Evolutionary conservation across 73 alveolate species (phyloP), one percentile per base, ranked within the genome.

Genomic region (Blepharisma stoltei): DNA sequence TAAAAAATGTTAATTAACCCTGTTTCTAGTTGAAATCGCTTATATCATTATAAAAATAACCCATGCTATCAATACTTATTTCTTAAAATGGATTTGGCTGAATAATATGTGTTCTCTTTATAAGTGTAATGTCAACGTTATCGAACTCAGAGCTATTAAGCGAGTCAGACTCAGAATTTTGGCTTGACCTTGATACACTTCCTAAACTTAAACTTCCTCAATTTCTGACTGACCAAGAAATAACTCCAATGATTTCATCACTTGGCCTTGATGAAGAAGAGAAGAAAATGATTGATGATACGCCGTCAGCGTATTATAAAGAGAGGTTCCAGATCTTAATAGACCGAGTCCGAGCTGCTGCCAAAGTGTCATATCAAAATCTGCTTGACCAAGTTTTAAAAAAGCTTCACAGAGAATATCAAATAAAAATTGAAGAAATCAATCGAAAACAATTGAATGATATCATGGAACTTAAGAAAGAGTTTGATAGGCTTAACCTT

Each of bases 81-180:
- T 3, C 41, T 32, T 32, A 32, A 32, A 32, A 32, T 32, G 41
- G 41, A 32, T 32, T 32, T 32, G 41, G 41, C 41, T 32, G 41
- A 32, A 32, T 32, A 32, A 32, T 32, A 32, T 32, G 41, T 32
- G 41, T 32, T 32, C 41, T 32, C 41, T 32, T 32, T 32, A 32
- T 32, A 32, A 32, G 41, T 32, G 41, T 32, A 32, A 32, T 32
- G 41, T 32, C 41, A 32, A 32, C 41, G 41, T 32, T 32, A 32
- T 32, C 41, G 41, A 32, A 32, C 41, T 32, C 41, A 32, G 41
- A 32, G 0, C 41, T 32, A 0, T 1, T 32, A 32, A 32, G 41
- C 2, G 73, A 60, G 18, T 60, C 73, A 60, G 73, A 60, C 18
- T n/a, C 46, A 14, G 73, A 60, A 60, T 60, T 60, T 25, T 60